Evolutionary conservation across 2,329 filamentous ascomycete genomes (phyloP), one percentile per base, ranked within the genome.

Genomic region (Huntiella omanensis): DNA sequence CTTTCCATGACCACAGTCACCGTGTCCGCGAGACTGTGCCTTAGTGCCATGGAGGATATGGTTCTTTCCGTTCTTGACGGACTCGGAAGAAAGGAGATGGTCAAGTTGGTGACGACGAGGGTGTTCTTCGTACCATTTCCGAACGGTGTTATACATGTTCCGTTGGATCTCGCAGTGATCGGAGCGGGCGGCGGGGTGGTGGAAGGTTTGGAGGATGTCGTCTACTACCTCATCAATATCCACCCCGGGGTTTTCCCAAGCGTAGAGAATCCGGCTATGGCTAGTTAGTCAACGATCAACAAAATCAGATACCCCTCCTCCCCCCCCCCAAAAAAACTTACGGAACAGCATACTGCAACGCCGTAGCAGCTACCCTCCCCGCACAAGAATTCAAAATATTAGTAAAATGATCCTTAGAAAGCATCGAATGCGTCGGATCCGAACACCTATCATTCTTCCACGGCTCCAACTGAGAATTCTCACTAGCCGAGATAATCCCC

Each of bases 171-270:
- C 83, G 48, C 83, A 66, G 47, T 69, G 67, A 46, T 82, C 77
- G 54, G 91, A 73, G 17, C 88, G 79, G 28, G 85, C 67, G 5
- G 82, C 81, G 1, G 91, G 91, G 58, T 98, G 91, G 59, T 98
- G 91, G 65, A 96, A 93, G 8, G 84, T 77, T 17, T 75, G 74
- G 40, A 86, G 65, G 36, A 92, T 75, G 54, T 96, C 88, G 52
- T 83, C 69, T 51, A 87, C 68, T 1, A 96, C 80, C 60, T 92
- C 82, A 34, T 92, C 74, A 3, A 91, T 80, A 0, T 84, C 75
- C 0, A 94, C 77, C 38, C 80, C 76, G 2, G 81, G 74, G 58
- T 96, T 83, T 53, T 96, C 83, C 85, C 87, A 96, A 3, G 87
- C 88, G 57, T 88, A 93, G 15, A 98, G 69, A 41, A 96, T 66